Evolutionary conservation across 352 stramenopile genomes (phyloP), one percentile per base, ranked within the genome.

Genomic region (Phytophthora pinifolia): DNA sequence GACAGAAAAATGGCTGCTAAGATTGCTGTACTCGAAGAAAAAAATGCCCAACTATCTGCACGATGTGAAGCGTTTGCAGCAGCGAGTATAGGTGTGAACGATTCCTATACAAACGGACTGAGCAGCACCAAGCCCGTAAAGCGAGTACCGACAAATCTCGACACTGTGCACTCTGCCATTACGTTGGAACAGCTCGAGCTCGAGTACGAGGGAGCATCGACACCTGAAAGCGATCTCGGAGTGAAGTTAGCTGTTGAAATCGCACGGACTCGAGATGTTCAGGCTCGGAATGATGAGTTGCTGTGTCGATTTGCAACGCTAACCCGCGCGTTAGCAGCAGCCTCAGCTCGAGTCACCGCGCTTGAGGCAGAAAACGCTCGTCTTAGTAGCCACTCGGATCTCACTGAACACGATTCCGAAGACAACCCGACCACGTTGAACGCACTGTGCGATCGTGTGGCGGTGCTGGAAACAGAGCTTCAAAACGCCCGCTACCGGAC

Each of bases 261-360:
- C 13, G 45, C 51, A 9, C 31, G 53, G 9, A 50, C 38, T 32
- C 38, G 33, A 3, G 52, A 58, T 27, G 51, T 57, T 33, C 52
- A 57, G 25, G 34, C 41, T 35, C 51, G 29, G 8, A 57, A 67
- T 54, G 58, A 62, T 15, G 45, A 62, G 12, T 33, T 67, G n/a
- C 8, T 58, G 12, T 33, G 37, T 8, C 29, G 29, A 34, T 67
- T 76, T 50, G 54, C 57, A 18, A 32, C 41, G 4, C 27, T 54
- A 10, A 65, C 60, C 42, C 49, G 20, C 5, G 36, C 34, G 4
- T 37, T 65, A 15, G 36, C 57, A 20, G 25, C 42, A 35, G 43
- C 48, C 27, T 37, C 33, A 4, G 43, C 29, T 38, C 27, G 57
- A 33, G 32, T 59, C 3, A 43, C 32, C 2, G 31, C 12, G 14